Base-by-base conservation (phyloP, 2,329 filamentous ascomycete species). In the Pyricularia sp. region DNA sequence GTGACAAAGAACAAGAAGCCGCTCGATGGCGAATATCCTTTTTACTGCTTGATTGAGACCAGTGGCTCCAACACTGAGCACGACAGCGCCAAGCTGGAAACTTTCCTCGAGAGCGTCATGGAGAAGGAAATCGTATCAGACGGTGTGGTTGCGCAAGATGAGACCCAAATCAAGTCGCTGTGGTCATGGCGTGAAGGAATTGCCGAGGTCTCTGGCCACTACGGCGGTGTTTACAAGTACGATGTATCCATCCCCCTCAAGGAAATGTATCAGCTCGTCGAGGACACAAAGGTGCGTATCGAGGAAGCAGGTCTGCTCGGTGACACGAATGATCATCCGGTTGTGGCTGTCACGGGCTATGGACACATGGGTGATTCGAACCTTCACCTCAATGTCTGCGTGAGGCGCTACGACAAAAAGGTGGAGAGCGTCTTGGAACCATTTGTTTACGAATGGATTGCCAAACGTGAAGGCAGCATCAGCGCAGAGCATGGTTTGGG, bases 361-460 rank as follows among this genome's bases (percentile, higher is more conserved):
- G 94, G 94, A 40, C 94, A 99, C 75, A 97, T 99, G 93, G 96
- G 94, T 53, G 94, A 99, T 76, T 87, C 89, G 3, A 99, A 99
- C 77, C 78, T 99, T 69, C 96, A 99, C 77, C 81, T 99, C 69
- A 99, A 99, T 76, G 84, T 99, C 40, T 84, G 90, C 1, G 89
- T 91, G 22, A 81, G 93, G 67, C 80, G 88, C 67, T 97, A 94
- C 76, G 91, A 94, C 76, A 90, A 93, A 77, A 81, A 85, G 65
- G 91, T 99, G 30, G 94, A 99, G 78, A 85, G 90, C 76, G 81
- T 85, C 30, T 82, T 99, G 53, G 94, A 99, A 79, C 94, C 96
- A 0, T 99, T 89, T 78, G 91, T 99, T 28, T 99, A 97, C 73
- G 92, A 99, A 78, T 99, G 94, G 94, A 93, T 97, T 69, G 82